phyloP scores from a whole-genome alignment of 176 grass and related monocot genomes.

The Musa acuminata region DNA sequence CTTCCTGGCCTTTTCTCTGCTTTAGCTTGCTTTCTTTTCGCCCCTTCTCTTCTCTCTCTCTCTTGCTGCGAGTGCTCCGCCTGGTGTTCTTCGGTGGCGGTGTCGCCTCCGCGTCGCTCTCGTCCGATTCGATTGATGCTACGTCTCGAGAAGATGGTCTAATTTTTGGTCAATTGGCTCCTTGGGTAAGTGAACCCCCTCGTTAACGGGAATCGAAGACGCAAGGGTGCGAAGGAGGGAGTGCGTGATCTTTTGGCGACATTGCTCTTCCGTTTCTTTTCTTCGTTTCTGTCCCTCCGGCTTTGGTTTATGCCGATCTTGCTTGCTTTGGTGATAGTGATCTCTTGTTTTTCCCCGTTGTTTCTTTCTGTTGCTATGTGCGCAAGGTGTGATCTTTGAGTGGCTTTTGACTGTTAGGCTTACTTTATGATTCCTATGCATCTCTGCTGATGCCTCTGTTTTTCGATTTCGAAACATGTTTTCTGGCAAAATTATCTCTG shows the following conservation, averaged over 20 bases:
- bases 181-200: neutral
- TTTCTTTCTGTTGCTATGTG: neutral
- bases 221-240: neutral
- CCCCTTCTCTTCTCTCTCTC: neutral
- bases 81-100: neutral
- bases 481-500: neutral
- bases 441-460: neutral
- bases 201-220: neutral
- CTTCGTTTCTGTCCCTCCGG: neutral
- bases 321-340: neutral
- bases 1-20: too few species aligned
- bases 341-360: neutral
- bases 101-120: neutral
- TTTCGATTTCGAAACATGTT: neutral
- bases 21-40: too few species aligned
- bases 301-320: neutral
- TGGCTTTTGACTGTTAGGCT: neutral
- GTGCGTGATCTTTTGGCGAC: neutral
- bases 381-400: neutral
- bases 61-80: neutral
- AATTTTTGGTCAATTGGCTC: neutral
- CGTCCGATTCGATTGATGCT: slow-evolving; percentile 1
- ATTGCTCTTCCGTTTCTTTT: neutral
- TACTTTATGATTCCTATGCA: neutral
- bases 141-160: neutral